Evolutionary conservation across 2,329 filamentous ascomycete genomes (phyloP).

Genomic region (Monosporascus sp.): DNA sequence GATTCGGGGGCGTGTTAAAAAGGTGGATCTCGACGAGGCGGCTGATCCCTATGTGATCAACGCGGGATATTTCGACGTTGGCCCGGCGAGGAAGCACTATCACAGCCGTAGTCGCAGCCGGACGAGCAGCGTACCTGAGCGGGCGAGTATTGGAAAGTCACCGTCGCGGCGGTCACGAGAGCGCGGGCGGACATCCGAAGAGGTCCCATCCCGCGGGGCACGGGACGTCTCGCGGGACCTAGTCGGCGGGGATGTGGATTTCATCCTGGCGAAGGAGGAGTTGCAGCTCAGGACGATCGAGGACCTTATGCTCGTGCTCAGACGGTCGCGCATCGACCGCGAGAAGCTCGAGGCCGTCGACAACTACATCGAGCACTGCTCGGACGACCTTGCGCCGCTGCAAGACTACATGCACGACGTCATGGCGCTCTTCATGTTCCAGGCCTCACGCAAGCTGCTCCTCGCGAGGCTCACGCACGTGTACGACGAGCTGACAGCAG

Average conservation of each 20-base stretch:
- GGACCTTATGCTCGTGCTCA: constrained; percentile 64
- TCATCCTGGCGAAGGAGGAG: constrained; percentile 35
- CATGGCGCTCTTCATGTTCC: constrained; percentile 84
- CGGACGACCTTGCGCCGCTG: constrained; percentile 71
- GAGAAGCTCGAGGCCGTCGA: constrained; percentile 84
- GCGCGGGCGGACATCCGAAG: constrained; percentile 22
- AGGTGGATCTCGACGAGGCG: constrained; percentile 38
- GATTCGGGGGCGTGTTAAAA: constrained; percentile 75
- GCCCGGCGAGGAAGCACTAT: constrained; percentile 43
- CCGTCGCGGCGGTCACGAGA: constrained; percentile 28
- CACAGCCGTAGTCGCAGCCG: constrained; percentile 33
- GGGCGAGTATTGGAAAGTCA: constrained; percentile 11
- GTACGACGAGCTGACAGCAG: constrained; percentile 50
- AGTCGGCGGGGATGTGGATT: constrained; percentile 25
- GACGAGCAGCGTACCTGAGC: constrained; percentile 31
- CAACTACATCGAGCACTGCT: constrained; percentile 73
- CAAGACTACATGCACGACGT: constrained; percentile 76
- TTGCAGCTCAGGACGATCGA: constrained; percentile 54
- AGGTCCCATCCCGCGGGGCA: constrained; percentile 24
- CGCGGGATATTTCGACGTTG: constrained; percentile 75
- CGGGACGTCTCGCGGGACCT: constrained; percentile 23
- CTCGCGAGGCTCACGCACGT: constrained; percentile 64
- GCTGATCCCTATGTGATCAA: constrained; percentile 63
- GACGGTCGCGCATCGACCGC: constrained; percentile 71
- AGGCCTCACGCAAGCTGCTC: constrained; percentile 75